Evolutionary conservation across 2,329 filamentous ascomycete genomes (phyloP).

Genomic region (Aulographum hederae): DNA sequence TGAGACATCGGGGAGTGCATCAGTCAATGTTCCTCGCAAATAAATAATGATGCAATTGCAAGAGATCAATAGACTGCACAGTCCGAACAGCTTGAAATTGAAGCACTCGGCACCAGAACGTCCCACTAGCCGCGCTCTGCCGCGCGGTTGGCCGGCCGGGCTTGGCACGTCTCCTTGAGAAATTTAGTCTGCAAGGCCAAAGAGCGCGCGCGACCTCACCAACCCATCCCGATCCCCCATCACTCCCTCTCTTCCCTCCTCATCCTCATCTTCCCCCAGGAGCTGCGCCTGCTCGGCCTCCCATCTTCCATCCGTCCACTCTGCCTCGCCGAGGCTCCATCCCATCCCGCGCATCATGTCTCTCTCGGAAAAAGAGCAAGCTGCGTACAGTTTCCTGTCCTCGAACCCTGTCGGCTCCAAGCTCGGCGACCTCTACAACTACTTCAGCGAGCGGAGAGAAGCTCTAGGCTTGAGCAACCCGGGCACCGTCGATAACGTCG

Average conservation of each 20-base stretch:
- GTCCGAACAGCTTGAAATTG: too few relatives aligned
- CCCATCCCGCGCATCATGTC: too few relatives aligned
- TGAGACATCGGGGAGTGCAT: too few relatives aligned
- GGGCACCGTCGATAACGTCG: conserved; percentile 75
- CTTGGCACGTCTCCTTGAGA: too few relatives aligned
- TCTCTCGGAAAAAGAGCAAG: conserved; percentile 2
- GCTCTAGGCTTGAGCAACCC: conserved; percentile 83
- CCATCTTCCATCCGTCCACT: too few relatives aligned
- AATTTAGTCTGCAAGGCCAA: neutral
- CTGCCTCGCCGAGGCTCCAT: too few relatives aligned
- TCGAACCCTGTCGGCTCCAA: conserved; percentile 55
- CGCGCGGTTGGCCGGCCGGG: too few relatives aligned
- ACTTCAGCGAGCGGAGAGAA: conserved; percentile 71
- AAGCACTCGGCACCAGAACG: too few relatives aligned
- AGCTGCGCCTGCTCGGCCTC: neutral
- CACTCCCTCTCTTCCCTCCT: neutral
- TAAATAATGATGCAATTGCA: too few relatives aligned
- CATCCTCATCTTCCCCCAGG: neutral
- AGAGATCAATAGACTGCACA: too few relatives aligned
- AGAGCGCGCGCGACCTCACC: neutral
- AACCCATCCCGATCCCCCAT: neutral
- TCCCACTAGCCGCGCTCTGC: too few relatives aligned
- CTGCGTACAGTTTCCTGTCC: conserved; percentile 41
- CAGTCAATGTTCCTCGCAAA: too few relatives aligned
- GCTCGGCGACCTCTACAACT: conserved; percentile 59